Evolutionary conservation across 805 yeast species (phyloP).

Genomic region (Zygosaccharomyces lentus): DNA sequence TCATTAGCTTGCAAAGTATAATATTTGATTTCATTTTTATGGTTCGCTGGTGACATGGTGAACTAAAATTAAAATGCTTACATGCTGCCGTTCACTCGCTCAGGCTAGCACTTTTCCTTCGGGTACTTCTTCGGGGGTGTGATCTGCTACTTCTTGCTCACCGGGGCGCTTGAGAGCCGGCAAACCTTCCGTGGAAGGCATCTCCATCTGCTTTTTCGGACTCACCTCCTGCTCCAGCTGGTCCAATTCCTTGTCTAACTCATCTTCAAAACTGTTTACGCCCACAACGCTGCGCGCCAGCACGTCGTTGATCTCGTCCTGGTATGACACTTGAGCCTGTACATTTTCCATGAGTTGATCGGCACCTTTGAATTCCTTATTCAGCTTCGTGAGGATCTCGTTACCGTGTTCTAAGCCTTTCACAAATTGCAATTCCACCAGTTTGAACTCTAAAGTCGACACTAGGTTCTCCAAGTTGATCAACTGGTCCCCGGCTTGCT

Average conservation of each 20-base stretch:
- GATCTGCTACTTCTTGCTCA: background rate
- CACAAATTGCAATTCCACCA: conserved; percentile 80
- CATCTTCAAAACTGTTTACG: conserved; percentile 43
- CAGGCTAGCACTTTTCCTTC: conserved; percentile 1
- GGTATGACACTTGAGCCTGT: conserved; percentile 75
- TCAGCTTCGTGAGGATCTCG: conserved; percentile 65
- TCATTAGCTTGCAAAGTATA: conserved; percentile 2
- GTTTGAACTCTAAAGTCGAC: conserved; percentile 78
- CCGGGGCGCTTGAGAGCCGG: conserved; percentile 13
- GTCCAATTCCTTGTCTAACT: conserved; percentile 61
- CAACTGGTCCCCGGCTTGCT: conserved; percentile 70
- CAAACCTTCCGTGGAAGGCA: conserved; percentile 34
- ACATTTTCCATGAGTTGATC: conserved; percentile 80
- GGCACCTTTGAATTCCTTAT: conserved; percentile 74
- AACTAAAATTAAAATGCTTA: background rate
- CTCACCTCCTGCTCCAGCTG: conserved; percentile 47
- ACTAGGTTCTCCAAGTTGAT: conserved; percentile 76
- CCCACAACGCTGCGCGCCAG: conserved; percentile 39
- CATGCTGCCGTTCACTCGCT: background rate
- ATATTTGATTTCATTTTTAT: background rate
- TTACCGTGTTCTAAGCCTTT: conserved; percentile 81
- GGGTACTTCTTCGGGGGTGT: background rate
- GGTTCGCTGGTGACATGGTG: background rate
- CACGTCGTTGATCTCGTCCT: conserved; percentile 61
- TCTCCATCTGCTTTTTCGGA: conserved; percentile 25